These are phyloP conservation scores for Nemania sp. DNA, from an alignment of 2,329 filamentous ascomycete species.

Conservation along the genomic window DNA sequence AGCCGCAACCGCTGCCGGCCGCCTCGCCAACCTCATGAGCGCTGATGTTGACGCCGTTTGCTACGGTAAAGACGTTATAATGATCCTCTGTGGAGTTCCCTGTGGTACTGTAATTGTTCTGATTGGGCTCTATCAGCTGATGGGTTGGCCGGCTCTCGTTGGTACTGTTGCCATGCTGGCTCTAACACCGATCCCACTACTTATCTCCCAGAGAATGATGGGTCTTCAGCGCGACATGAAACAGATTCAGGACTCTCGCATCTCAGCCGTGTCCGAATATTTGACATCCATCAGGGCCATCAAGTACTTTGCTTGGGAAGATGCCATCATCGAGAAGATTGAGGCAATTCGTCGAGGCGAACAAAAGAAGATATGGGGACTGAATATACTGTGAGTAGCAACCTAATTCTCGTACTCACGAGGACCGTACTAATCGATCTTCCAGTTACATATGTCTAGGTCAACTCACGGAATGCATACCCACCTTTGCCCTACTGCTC, in stretches of 20 bases:
- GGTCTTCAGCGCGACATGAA: constrained; percentile 64
- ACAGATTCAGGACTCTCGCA: constrained; percentile 66
- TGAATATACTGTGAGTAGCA: constrained; percentile 60
- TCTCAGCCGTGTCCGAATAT: constrained; percentile 69
- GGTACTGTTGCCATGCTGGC: constrained; percentile 62
- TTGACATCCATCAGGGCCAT: constrained; percentile 68
- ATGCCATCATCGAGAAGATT: constrained; percentile 63
- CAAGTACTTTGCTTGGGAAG: constrained; percentile 73
- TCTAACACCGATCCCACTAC: constrained; percentile 62
- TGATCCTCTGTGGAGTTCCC: constrained; percentile 60
- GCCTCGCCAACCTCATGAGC: constrained; percentile 68
- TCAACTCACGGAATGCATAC: constrained; percentile 64
- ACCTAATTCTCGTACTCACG: constrained; percentile 9
- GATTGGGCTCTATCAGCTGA: constrained; percentile 65
- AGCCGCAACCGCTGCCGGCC: constrained; percentile 60
- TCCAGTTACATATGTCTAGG: constrained; percentile 53
- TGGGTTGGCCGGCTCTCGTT: constrained; percentile 67
- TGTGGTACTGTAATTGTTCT: constrained; percentile 62
- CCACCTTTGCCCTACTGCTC: constrained; percentile 63
- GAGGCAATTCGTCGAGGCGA: constrained; percentile 62
- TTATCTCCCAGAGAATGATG: constrained; percentile 63
- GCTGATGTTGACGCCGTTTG: constrained; percentile 69
- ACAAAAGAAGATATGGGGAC: constrained; percentile 66
- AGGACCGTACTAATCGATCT: constrained; percentile 16
- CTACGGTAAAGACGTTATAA: constrained; percentile 63